A percentile compares a stretch with the other conserved stretches of the same genome.
phyloP scores from a whole-genome alignment of 2,329 filamentous ascomycete species.

The Ilyonectria sp. region DNA sequence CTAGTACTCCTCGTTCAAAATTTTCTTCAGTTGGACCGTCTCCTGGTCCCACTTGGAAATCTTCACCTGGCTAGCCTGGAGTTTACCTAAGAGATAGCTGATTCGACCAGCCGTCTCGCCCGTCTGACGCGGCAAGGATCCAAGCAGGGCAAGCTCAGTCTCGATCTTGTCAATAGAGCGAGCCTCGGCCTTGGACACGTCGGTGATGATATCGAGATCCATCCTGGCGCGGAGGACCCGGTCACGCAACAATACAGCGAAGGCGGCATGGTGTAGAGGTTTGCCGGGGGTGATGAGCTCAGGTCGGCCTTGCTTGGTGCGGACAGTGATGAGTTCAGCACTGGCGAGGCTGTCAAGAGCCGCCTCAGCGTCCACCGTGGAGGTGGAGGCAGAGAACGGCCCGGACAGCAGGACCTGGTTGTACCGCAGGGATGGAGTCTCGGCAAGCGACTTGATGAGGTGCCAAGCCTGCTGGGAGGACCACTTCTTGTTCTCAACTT shows the following conservation, averaged over 20 bases:
- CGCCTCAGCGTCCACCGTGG: constrained; percentile 75
- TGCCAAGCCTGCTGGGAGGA: constrained; percentile 91
- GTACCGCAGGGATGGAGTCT: constrained; percentile 80
- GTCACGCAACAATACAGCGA: constrained; percentile 80
- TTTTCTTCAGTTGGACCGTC: constrained; percentile 79
- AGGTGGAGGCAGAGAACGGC: constrained; percentile 71
- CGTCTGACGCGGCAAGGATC: constrained; percentile 78
- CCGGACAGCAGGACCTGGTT: constrained; percentile 87
- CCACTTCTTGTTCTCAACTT: constrained; percentile 74
- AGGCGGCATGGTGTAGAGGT: constrained; percentile 89
- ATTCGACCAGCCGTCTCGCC: constrained; percentile 76
- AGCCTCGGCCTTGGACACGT: constrained; percentile 80
- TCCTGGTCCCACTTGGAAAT: constrained; percentile 82
- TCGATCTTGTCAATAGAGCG: constrained; percentile 85
- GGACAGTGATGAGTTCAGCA: constrained; percentile 87
- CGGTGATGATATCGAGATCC: constrained; percentile 78
- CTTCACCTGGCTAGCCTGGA: constrained; percentile 81
- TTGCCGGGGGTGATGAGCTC: constrained; percentile 84
- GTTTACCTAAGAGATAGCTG: constrained; percentile 80
- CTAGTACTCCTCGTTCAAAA: constrained; percentile 64
- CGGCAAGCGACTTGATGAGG: constrained; percentile 83
- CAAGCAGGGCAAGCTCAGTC: constrained; percentile 81
- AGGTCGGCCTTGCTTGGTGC: constrained; percentile 81
- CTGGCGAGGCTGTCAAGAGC: constrained; percentile 86
- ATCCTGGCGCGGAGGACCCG: constrained; percentile 81